phyloP scores from a whole-genome alignment of 106 monocot species.

The Apostasia ramifera region DNA sequence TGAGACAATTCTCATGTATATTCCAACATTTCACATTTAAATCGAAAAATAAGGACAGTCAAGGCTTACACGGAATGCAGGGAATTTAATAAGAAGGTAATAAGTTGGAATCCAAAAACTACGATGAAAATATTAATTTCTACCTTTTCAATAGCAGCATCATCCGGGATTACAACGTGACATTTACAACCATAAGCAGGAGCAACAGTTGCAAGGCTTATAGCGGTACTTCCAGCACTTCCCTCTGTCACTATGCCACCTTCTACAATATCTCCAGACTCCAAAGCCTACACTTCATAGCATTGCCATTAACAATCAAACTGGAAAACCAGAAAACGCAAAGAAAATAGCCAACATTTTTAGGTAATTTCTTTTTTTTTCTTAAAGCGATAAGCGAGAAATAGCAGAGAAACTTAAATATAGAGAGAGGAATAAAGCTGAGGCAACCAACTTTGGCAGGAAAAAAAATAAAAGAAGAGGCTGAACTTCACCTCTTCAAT shows the following conservation, averaged over 20 bases:
- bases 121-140: neutral
- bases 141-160: conserved; percentile 95
- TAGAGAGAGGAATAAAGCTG: too few relatives aligned
- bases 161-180: conserved; percentile 96
- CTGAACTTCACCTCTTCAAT: conserved; percentile 88
- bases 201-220: conserved; percentile 93
- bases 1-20: too few relatives aligned
- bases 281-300: conserved; percentile 44
- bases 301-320: neutral
- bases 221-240: conserved; percentile 98
- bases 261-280: conserved; percentile 49
- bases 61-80: too few relatives aligned
- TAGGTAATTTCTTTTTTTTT: neutral
- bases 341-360: neutral
- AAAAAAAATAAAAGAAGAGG: neutral
- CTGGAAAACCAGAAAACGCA: conserved; percentile 2
- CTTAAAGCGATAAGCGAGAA: neutral
- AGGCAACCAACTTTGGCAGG: too few relatives aligned
- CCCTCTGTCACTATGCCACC: conserved; percentile 92
- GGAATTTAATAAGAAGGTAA: too few relatives aligned
- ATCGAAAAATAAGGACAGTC: too few relatives aligned
- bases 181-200: conserved; percentile 92
- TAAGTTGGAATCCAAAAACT: too few relatives aligned
- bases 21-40: too few relatives aligned
- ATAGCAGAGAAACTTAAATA: neutral